These are phyloP conservation scores for Sporothrix brasiliensis DNA, from an alignment of 2,329 filamentous ascomycete genomes.

Conservation along the genomic window DNA sequence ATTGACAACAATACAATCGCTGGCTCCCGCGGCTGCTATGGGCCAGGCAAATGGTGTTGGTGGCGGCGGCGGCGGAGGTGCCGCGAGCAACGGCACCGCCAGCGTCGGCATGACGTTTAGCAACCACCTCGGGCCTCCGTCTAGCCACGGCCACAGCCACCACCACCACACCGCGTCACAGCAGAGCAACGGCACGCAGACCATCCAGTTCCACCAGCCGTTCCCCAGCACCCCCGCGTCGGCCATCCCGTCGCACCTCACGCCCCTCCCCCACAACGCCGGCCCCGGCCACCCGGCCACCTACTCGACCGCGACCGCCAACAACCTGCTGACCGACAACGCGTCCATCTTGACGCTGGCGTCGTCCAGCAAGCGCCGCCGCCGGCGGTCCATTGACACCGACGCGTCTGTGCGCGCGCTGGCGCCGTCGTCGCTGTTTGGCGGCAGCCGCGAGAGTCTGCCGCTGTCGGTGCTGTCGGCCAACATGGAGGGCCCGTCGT, in stretches of 20 bases:
- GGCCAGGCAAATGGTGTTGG: slow-evolving; percentile 36
- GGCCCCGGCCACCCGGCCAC: slow-evolving; percentile 63
- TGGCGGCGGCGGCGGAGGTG: slow-evolving; percentile 39
- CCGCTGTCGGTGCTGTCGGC: slow-evolving; percentile 77
- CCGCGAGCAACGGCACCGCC: slow-evolving; percentile 3
- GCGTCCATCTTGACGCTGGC: slow-evolving; percentile 84
- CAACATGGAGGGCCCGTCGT: slow-evolving; percentile 59
- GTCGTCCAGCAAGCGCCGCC: slow-evolving; percentile 76
- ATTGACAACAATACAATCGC: slow-evolving; percentile 81
- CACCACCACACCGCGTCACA: slow-evolving; percentile 48
- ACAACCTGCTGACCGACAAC: slow-evolving; percentile 80
- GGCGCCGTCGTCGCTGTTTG: slow-evolving; percentile 80
- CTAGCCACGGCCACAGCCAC: slow-evolving; percentile 16
- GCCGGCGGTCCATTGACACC: slow-evolving; percentile 79
- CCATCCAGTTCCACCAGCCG: slow-evolving; percentile 66
- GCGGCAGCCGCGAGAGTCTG: slow-evolving; percentile 77
- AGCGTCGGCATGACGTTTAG: slow-evolving; percentile 30
- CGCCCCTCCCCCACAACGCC: slow-evolving; percentile 46
- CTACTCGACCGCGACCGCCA: slow-evolving; percentile 76
- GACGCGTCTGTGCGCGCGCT: slow-evolving; percentile 82
- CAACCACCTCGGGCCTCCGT: slow-evolving; percentile 44
- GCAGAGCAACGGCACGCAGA: slow-evolving; percentile 46
- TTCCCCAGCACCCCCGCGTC: slow-evolving; percentile 68
- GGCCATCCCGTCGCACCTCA: slow-evolving; percentile 72
- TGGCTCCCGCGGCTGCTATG: slow-evolving; percentile 56